Conservation (phyloP, 495 filamentous ascomycete species). For the Penicillium antarcticum region DNA sequence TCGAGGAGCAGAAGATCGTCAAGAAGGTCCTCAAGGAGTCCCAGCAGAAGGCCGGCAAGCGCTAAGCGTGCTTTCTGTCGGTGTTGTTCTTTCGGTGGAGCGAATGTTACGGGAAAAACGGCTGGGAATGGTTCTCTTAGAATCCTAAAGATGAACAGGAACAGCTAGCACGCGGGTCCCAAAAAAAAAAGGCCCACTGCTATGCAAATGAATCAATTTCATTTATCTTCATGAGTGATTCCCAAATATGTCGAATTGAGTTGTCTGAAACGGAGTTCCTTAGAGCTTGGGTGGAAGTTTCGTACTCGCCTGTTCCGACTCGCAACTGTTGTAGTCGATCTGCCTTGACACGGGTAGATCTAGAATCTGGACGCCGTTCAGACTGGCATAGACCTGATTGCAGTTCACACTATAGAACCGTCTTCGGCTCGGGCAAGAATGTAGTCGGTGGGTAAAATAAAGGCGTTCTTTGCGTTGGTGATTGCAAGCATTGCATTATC, state of each 20-base stretch:
- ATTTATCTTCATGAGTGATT: conserved; percentile 29
- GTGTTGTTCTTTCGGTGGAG: conserved; percentile 43
- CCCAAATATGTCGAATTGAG: conserved; percentile 15
- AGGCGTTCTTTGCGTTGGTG: background rate
- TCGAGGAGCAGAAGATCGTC: conserved; percentile 99
- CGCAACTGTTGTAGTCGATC: background rate
- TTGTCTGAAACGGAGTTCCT: conserved; percentile 5
- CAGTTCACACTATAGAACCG: background rate
- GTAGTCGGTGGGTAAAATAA: background rate
- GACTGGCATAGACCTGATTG: background rate
- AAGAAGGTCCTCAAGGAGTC: conserved; percentile 99
- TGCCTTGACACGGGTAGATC: background rate
- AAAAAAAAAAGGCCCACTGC: conserved; percentile 16
- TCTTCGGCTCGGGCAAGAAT: background rate
- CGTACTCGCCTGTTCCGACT: background rate
- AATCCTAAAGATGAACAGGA: conserved; percentile 33
- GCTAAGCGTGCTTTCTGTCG: conserved; percentile 43
- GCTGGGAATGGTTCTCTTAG: conserved; percentile 33
- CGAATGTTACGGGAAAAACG: conserved; percentile 39
- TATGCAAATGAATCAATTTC: conserved; percentile 37
- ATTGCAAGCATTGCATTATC: background rate
- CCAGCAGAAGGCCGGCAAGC: conserved; percentile 68
- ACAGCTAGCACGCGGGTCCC: conserved; percentile 27
- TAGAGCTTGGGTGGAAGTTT: background rate
- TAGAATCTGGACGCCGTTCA: background rate